Conservation (phyloP, 345 rosid species). For the Lepidium aucheri region DNA sequence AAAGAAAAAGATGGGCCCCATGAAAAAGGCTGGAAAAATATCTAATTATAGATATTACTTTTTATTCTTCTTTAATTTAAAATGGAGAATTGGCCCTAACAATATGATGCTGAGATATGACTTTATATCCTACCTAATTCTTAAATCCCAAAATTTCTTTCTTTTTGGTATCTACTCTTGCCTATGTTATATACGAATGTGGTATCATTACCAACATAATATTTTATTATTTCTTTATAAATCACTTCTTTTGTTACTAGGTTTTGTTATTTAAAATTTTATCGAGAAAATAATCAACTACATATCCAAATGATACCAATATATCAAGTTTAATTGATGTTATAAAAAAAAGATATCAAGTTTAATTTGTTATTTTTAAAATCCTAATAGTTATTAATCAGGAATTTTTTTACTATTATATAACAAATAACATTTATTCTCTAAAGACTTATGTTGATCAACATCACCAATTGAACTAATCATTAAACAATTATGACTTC, state of each 20-base stretch:
- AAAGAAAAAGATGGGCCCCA: constrained; percentile 19
- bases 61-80: constrained; percentile 21
- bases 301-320: not conserved
- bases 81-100: constrained; percentile 12
- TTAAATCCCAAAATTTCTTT: not conserved
- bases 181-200: no score
- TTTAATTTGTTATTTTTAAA: no score
- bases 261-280: not conserved
- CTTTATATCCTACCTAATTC: not conserved
- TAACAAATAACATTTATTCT: no score
- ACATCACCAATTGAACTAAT: no score
- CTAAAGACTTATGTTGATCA: no score
- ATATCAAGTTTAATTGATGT: not conserved
- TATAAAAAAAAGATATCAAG: no score
- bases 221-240: not conserved
- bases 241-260: not conserved
- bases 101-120: not conserved
- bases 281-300: not conserved
- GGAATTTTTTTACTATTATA: no score
- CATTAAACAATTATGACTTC: not conserved
- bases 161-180: not conserved
- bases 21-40: constrained; percentile 23
- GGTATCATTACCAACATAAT: not conserved
- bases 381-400: no score
- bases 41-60: constrained; percentile 8